Conservation (phyloP, 1,284 basidiomycete genomes). For the Austroboletus novae-zelandiae region DNA sequence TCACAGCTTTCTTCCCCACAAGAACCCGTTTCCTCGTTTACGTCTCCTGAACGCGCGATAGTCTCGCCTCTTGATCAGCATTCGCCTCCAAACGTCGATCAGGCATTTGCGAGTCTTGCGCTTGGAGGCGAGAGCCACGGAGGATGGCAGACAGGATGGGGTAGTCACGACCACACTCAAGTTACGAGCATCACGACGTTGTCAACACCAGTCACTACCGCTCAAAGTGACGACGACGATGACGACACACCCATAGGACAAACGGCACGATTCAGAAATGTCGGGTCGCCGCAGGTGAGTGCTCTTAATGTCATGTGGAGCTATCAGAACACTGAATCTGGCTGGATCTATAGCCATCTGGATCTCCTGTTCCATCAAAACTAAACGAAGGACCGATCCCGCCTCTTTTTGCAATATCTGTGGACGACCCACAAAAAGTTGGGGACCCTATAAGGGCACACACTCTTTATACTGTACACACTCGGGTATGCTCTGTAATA, state of each 20-base stretch:
- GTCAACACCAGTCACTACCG: conserved; percentile 12
- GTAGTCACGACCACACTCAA: conserved; percentile 31
- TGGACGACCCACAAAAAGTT: conserved; percentile 91
- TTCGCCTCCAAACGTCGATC: conserved; percentile 36
- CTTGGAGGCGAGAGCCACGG: conserved; percentile 59
- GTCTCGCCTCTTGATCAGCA: conserved; percentile 55
- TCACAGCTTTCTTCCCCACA: conserved; percentile 17
- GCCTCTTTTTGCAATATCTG: conserved; percentile 75
- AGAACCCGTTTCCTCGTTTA: conserved; percentile 23
- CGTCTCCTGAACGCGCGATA: conserved; percentile 33
- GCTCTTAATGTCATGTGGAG: not conserved
- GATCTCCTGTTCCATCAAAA: conserved; percentile 16
- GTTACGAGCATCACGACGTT: conserved; percentile 4
- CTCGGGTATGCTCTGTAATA: conserved; percentile 52
- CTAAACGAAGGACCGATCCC: conserved; percentile 45
- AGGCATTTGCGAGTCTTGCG: conserved; percentile 57
- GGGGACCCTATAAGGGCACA: conserved; percentile 90
- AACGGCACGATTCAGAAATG: conserved; percentile 40
- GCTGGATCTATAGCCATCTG: conserved; percentile 15
- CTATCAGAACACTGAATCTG: conserved; percentile 1
- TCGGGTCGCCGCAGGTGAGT: conserved; percentile 29
- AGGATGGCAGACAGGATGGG: conserved; percentile 53
- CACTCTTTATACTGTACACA: conserved; percentile 94
- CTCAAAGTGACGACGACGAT: conserved; percentile 46
- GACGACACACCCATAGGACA: conserved; percentile 72